A percentile compares a stretch with the other conserved stretches of the same genome.
These are phyloP conservation scores for Lachancea lanzarotensis DNA, from an alignment of 805 yeast species.

Conservation along the genomic window DNA sequence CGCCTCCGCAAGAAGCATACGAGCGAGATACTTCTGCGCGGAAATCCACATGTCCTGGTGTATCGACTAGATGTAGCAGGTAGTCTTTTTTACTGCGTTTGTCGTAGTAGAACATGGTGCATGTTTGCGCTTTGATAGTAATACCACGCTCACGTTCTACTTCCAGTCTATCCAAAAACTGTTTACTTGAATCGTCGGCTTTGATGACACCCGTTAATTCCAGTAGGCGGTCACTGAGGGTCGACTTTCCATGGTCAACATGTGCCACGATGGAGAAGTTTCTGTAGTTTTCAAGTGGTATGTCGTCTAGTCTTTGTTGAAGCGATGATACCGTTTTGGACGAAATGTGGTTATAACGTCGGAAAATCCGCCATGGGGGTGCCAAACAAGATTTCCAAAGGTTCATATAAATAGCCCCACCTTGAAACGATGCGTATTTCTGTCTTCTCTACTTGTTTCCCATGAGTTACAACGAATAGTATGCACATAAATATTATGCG, in stretches of 20 bases:
- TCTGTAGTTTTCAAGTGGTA: constrained; percentile 77
- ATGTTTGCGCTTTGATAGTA: constrained; percentile 95
- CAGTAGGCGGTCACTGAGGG: constrained; percentile 78
- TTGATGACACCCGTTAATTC: constrained; percentile 87
- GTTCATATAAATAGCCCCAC: not conserved
- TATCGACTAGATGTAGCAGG: constrained; percentile 83
- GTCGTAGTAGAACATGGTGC: constrained; percentile 78
- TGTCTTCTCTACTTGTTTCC: not conserved
- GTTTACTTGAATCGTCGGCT: constrained; percentile 60
- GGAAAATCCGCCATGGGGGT: not conserved
- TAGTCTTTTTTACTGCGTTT: constrained; percentile 59
- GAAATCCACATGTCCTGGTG: constrained; percentile 98
- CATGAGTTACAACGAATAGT: not conserved
- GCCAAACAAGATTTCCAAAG: not conserved
- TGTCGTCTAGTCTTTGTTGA: constrained; percentile 61
- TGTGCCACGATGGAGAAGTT: constrained; percentile 96
- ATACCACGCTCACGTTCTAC: constrained; percentile 96
- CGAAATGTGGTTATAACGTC: constrained; percentile 5
- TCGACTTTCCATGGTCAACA: constrained; percentile 85
- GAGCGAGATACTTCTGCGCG: constrained; percentile 84
- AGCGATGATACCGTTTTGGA: constrained; percentile 6
- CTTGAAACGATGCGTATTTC: not conserved
- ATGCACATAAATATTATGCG: too few species aligned
- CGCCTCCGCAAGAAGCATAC: constrained; percentile 95
- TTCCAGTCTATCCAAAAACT: constrained; percentile 84